Conservation (phyloP, 768 basidiomycete species). For the Kwoniella europaea region DNA sequence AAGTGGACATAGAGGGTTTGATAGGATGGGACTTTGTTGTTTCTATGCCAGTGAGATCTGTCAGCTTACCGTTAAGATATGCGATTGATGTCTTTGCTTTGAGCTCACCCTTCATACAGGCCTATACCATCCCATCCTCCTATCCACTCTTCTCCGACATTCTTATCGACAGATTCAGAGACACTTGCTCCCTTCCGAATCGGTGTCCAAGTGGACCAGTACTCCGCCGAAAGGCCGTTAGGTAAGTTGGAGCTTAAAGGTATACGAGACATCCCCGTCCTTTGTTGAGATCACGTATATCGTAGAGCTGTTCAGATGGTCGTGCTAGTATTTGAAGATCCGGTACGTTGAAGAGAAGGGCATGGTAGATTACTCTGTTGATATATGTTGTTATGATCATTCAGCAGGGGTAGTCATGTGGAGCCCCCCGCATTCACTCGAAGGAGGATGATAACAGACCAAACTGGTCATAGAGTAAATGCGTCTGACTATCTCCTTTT, state of each 20-base stretch:
- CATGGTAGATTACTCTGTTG: too few species aligned
- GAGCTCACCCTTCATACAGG: constrained; percentile 94
- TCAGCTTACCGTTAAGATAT: too few species aligned
- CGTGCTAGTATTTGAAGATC: too few species aligned
- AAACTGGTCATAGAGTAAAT: too few species aligned
- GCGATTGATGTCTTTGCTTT: too few species aligned
- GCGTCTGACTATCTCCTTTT: background rate
- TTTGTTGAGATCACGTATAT: too few species aligned
- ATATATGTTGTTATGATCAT: too few species aligned
- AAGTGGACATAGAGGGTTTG: constrained; percentile 74
- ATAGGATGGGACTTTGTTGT: constrained; percentile 79
- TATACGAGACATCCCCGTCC: background rate
- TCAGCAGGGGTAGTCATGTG: too few species aligned
- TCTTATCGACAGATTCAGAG: constrained; percentile 14
- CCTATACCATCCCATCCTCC: constrained; percentile 79
- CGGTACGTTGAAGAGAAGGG: too few species aligned
- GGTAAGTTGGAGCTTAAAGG: background rate
- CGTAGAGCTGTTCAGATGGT: too few species aligned
- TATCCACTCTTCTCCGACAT: constrained; percentile 77
- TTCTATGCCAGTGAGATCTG: constrained; percentile 60
- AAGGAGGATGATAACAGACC: too few species aligned
- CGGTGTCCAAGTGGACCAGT: constrained; percentile 27
- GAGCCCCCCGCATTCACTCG: too few species aligned
- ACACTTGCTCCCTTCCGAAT: constrained; percentile 16
- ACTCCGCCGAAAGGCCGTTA: constrained; percentile 6